phyloP scores from a whole-genome alignment of 495 filamentous ascomycete species.

The Talaromyces thailandensis region DNA sequence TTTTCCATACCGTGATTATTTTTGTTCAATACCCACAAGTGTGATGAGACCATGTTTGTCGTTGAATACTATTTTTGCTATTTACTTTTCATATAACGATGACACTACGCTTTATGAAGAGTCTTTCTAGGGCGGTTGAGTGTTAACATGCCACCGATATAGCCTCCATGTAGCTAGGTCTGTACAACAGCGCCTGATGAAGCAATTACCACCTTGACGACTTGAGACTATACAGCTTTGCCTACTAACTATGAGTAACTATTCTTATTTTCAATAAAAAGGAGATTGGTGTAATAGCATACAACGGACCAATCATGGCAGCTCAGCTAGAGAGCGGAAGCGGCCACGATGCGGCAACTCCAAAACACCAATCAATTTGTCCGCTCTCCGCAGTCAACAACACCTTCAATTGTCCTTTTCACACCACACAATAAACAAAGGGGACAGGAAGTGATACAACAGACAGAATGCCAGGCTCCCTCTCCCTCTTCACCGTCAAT shows the following conservation, averaged over 20 bases:
- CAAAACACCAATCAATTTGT: background rate
- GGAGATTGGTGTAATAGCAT: background rate
- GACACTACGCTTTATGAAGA: background rate
- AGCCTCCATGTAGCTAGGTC: background rate
- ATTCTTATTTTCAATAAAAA: background rate
- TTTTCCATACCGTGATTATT: background rate
- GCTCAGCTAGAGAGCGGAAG: background rate
- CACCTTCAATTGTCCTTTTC: background rate
- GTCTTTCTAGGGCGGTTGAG: background rate
- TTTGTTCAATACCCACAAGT: conserved; percentile 8
- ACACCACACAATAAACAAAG: background rate
- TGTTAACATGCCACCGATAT: background rate
- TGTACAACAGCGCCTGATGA: background rate
- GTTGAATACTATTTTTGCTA: background rate
- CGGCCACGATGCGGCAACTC: conserved; percentile 6
- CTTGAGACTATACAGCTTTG: background rate
- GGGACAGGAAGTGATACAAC: conserved; percentile 7
- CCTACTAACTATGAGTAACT: background rate
- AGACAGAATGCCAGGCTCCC: conserved; percentile 33
- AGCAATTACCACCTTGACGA: background rate
- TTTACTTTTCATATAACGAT: conserved; percentile 1
- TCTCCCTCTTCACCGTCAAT: conserved; percentile 88
- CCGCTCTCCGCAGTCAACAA: background rate
- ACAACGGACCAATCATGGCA: conserved; percentile 1
- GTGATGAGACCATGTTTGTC: conserved; percentile 6